Evolutionary conservation across 1,284 basidiomycete species (phyloP).

Genomic region (Ceratobasidium sp.): DNA sequence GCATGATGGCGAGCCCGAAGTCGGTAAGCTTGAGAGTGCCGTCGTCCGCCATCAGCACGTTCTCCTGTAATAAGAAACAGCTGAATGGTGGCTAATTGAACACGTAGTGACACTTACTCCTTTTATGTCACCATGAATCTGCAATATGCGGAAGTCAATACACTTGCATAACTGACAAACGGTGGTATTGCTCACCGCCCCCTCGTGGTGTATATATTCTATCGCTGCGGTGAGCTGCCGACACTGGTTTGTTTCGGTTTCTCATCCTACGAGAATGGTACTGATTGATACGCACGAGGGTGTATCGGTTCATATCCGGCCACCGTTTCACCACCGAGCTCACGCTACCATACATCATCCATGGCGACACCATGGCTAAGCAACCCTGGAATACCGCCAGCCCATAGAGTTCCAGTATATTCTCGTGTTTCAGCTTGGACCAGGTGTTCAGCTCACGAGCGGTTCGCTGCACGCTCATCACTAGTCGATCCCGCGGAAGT

Average conservation of each 20-base stretch:
- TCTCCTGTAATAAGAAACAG: neutral
- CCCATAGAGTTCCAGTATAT: neutral
- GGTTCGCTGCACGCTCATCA: neutral
- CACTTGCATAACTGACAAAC: no score
- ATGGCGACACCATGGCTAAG: constrained; percentile 20
- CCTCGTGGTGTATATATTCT: neutral
- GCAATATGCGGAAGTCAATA: neutral
- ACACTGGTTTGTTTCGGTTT: neutral
- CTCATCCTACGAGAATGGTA: neutral
- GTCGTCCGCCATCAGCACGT: neutral
- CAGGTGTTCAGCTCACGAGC: constrained; percentile 7
- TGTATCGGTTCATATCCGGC: neutral
- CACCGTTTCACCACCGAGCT: neutral
- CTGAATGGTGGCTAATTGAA: neutral
- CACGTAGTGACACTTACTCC: neutral
- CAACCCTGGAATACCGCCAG: neutral
- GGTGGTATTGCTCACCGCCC: neutral
- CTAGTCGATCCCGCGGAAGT: neutral
- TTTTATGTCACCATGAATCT: constrained; percentile 26
- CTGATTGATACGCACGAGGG: neutral
- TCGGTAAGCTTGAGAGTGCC: constrained; percentile 16
- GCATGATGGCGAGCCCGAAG: constrained; percentile 25
- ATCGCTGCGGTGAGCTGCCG: neutral
- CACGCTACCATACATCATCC: constrained; percentile 9
- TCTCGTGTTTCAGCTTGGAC: neutral